These are phyloP conservation scores for Singerocomus rubriflavus DNA, from an alignment of 1,284 basidiomycete species.

Conservation along the genomic window DNA sequence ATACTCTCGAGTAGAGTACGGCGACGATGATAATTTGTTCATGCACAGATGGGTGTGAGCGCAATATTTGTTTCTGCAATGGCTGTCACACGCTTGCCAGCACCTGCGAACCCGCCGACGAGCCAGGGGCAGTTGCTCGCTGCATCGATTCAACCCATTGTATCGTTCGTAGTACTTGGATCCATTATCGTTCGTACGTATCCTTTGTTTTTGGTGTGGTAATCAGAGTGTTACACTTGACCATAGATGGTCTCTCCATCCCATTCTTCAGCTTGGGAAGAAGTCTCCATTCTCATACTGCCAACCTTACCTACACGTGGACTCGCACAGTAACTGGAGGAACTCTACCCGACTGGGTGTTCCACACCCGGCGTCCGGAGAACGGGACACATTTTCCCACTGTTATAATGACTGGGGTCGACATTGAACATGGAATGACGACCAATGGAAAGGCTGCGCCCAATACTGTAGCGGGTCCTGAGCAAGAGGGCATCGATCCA, in stretches of 20 bases:
- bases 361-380: constrained; percentile 36
- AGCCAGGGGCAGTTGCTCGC: constrained; percentile 70
- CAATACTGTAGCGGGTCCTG: not conserved
- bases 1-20: not conserved
- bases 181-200: constrained; percentile 78
- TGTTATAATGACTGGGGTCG: constrained; percentile 8
- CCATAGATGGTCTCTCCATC: constrained; percentile 79
- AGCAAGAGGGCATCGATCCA: not conserved
- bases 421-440: constrained; percentile 25
- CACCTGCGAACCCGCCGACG: constrained; percentile 54
- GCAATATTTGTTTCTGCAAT: constrained; percentile 85
- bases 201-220: not conserved
- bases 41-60: constrained; percentile 67
- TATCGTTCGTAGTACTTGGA: constrained; percentile 79
- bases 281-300: constrained; percentile 60
- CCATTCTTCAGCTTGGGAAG: constrained; percentile 79
- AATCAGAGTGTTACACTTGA: constrained; percentile 1
- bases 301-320: constrained; percentile 30
- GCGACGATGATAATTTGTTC: not conserved
- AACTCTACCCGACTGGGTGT: constrained; percentile 50
- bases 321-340: constrained; percentile 32
- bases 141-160: constrained; percentile 72
- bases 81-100: constrained; percentile 66
- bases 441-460: not conserved
- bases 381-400: not conserved